Base-by-base conservation (phyloP, 148 eudicot genomes). In the Euryodendron excelsum region DNA sequence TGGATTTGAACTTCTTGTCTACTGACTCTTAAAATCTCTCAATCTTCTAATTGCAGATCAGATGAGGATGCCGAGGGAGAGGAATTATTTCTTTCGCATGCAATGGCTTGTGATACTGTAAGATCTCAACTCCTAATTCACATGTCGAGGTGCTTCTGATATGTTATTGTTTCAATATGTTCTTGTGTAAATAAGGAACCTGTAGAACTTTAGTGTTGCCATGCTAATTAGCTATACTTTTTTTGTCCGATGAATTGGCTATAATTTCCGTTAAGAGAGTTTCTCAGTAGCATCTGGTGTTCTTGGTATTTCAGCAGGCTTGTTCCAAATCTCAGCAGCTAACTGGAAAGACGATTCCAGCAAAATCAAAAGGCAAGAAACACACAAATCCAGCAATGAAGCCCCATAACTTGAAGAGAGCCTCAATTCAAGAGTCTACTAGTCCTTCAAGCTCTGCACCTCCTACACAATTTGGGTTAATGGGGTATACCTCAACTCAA, bases 11-110 rank as follows among this genome's bases (percentile, higher is more conserved):
- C n/a, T n/a, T n/a, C n/a, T n/a, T 41, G 9, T 17, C 21, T 50
- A 3, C 9, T 3, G 55, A 50, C 15, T 50, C 55, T 50, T 58
- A 58, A 25, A 20, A 58, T 23, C 6, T 58, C 28, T 58, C 21
- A 25, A 58, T 58, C 61, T 71, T 45, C 33, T 0, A 41, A 59
- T 63, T 62, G 56, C 84, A 81, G 84, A 48, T 70, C 80, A 62
- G 80, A 81, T 72, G 72, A 77, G 28, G 84, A 81, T 39, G 77
- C 84, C 27, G 47, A 69, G 67, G 80, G 84, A 21, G 77, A 81
- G 67, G 59, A 77, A 63, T 76, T 81, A 20, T 76, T 81, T 53
- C 66, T 69, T 62, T 13, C 59, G 23, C 55, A 70, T 61, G 33
- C 65, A 27, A 39, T 70, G 58, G 14, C 55, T 71, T 70, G 77